Evolutionary conservation across 1,284 basidiomycete genomes (phyloP), one percentile per base, ranked within the genome.

Genomic region (Ustilago crameri): DNA sequence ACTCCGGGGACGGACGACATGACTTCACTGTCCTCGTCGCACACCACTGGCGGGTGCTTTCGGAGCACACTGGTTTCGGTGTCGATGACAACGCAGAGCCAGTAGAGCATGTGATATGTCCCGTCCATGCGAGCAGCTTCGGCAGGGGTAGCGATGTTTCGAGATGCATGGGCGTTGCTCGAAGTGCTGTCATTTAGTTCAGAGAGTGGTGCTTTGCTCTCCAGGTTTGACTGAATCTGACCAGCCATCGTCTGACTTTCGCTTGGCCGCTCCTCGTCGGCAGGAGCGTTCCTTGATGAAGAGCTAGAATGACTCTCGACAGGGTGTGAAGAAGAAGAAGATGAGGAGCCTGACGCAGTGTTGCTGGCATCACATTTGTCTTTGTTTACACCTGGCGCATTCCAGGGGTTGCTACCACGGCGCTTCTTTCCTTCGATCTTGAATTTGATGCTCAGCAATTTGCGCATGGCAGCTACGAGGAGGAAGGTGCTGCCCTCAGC

Each of bases 51-150:
- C 2, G 59, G 59, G 20, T 62, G 30, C 30, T 62, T 55, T 30
- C 52, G 51, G 8, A 62, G 37, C 17, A 62, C 59, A 40, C 51
- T 54, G 5, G 59, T 62, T 22, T 62, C 59, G 27, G 52, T 55
- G 24, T 62, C 59, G 43, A 62, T 62, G 23, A 62, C 49, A 1
- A 62, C 52, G 23, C 52, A 50, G 9, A 62, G 48, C 59, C 59
- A 62, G 43, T 51, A 62, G 26, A 62, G 47, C 59, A 62, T 62
- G 48, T 62, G 59, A n/a, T 62, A 62, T 2, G 59, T 62, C 18
- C 51, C 52, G 20, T 62, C 59, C 51, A 62, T 62, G 14, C 59
- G 51, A 9, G 46, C 20, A 12, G 34, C n/a, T 18, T 55, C 59
- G 2, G 18, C 18, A 0, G 30, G 18, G 5, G 18, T 45, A 18